Percentiles rank a stretch among this genome's conserved stretches.
These are phyloP conservation scores for Chlorella sp. DNA, from an alignment of 139 green algal species.

Conservation along the genomic window DNA sequence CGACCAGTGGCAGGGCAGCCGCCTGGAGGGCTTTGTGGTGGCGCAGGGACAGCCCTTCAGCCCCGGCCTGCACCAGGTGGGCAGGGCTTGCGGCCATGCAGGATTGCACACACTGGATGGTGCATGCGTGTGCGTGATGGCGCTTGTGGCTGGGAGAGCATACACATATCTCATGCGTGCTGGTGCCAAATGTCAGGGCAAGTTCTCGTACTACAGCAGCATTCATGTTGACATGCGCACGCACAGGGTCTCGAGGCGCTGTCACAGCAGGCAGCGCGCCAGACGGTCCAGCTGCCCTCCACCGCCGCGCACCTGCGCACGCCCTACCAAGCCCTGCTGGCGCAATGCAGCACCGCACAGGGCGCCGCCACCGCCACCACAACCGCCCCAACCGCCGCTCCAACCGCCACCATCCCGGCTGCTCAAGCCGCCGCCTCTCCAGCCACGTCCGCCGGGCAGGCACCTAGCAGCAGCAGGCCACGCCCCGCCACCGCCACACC, in stretches of 20 bases:
- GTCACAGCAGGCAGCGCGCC: neutral
- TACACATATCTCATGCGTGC: neutral
- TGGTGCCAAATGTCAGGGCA: neutral
- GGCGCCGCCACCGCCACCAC: too few species aligned
- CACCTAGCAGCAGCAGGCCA: neutral
- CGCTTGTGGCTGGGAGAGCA: neutral
- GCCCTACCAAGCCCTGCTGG: neutral
- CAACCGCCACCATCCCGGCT: neutral
- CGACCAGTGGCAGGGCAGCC: conserved; percentile 43
- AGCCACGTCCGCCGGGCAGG: neutral
- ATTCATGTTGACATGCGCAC: neutral
- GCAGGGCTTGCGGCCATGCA: neutral
- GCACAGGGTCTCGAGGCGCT: neutral
- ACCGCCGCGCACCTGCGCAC: neutral
- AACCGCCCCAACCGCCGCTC: neutral
- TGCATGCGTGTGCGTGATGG: neutral
- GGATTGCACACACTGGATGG: neutral
- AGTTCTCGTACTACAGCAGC: neutral
- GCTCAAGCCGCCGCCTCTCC: neutral
- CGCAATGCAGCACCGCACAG: neutral
- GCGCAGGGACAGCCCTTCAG: conserved; percentile 26
- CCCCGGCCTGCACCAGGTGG: neutral
- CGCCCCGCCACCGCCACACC: too few species aligned
- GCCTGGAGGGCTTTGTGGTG: conserved; percentile 54
- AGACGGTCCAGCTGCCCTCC: neutral